A percentile compares a stretch with the other conserved stretches of the same genome.
These are phyloP conservation scores for Adansonia digitata DNA, from an alignment of 345 rosid genomes.

Conservation along the genomic window DNA sequence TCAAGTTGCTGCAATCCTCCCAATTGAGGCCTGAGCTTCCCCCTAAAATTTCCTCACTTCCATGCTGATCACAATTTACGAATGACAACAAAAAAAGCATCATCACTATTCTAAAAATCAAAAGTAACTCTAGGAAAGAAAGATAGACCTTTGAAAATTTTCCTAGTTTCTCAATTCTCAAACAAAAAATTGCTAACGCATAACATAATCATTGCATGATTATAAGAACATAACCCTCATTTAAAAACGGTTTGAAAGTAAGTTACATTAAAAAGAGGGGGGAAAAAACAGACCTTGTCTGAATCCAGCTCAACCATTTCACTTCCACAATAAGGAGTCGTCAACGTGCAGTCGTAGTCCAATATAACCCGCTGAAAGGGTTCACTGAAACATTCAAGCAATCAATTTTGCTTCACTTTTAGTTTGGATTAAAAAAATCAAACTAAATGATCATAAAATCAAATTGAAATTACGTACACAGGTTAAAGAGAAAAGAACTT, in stretches of 20 bases:
- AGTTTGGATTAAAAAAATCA: background rate
- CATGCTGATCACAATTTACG: conserved; percentile 31
- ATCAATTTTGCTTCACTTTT: background rate
- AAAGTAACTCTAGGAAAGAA: background rate
- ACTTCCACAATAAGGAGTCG: conserved; percentile 85
- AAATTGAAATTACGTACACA: background rate
- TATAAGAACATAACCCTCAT: conserved; percentile 2
- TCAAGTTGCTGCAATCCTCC: conserved; percentile 75
- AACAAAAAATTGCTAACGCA: background rate
- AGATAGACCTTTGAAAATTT: background rate
- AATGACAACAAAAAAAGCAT: conserved; percentile 3
- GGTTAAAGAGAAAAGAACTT: background rate
- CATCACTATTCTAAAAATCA: conserved; percentile 3
- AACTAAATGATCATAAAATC: background rate
- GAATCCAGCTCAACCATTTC: conserved; percentile 42
- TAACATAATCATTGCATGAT: background rate
- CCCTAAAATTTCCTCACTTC: conserved; percentile 19
- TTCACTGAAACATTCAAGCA: conserved; percentile 50
- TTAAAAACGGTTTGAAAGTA: background rate
- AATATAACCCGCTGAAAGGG: conserved; percentile 81
- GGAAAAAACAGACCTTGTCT: conserved; percentile 33
- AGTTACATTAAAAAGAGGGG: background rate
- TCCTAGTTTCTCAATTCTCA: background rate
- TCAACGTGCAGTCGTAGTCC: conserved; percentile 93
- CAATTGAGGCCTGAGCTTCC: conserved; percentile 38